Base-by-base conservation (phyloP, 225 moss, liverwort and hornwort genomes). In the Bryum argenteum region DNA sequence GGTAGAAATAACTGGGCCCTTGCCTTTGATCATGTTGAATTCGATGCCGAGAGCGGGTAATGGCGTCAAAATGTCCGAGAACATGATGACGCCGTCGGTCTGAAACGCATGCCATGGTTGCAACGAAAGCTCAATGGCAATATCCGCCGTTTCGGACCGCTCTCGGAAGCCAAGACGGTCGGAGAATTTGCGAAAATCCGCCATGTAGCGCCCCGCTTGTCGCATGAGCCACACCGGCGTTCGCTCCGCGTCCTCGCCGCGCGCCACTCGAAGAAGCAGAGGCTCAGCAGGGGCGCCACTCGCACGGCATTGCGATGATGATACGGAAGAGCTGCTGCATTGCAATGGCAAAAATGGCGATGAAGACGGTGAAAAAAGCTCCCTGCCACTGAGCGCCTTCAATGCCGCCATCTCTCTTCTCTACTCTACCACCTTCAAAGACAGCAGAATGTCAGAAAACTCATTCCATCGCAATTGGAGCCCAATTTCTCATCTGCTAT, bases 161-260 rank as follows among this genome's bases (percentile, higher is more conserved):
- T 88, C 81, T 37, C 96, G 54, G 38, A 97, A 97, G 1, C 90
- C 83, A 11, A 82, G 83, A 69, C 78, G 92, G 61, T 97, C 90
- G 2, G 93, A 91, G 33, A 89, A 91, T 70, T 90, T 90, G 22
- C 93, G 93, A 61, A 94, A 97, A 53, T 90, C 91, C 58, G 96
- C 96, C 96, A 97, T 97, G 76, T 97, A 97, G 1, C 96, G 93
- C 18, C 96, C 94, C 0, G 96, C 96, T 75, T 97, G 96, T 14
- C 96, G 91, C 96, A 97, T 97, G 22, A 97, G 89, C 96, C 96
- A 97, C 47, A 94, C 96, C 1, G 96, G 96, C 1, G 96, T 91
- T 54, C 96, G 78, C 84, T 96, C 96, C 8, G 90, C 93, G 41
- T 93, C 91, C 85, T 96, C 93, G 62, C 93, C 93, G 9, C 96